phyloP scores from a whole-genome alignment of 345 rosid genomes.

The Euphorbia pulcherrima region DNA sequence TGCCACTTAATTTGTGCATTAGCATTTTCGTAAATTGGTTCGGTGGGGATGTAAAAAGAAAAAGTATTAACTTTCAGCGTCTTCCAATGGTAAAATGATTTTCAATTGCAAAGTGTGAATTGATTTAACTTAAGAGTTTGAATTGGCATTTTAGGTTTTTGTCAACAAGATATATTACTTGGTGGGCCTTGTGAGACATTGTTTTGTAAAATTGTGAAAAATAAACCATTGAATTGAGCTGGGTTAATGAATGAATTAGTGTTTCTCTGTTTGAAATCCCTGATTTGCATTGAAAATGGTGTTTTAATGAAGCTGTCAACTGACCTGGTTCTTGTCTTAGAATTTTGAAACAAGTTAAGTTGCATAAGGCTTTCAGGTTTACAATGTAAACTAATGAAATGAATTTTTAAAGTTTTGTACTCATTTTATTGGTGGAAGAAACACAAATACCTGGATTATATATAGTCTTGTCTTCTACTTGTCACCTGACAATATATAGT shows the following conservation, averaged over 20 bases:
- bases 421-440: background rate
- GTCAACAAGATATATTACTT: background rate
- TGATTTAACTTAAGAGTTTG: background rate
- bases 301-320: background rate
- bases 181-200: background rate
- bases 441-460: background rate
- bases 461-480: background rate
- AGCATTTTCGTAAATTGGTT: background rate
- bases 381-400: background rate
- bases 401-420: background rate
- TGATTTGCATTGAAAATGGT: background rate
- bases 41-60: background rate
- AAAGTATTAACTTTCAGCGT: background rate
- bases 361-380: background rate
- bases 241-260: background rate
- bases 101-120: background rate
- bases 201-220: too few relatives aligned
- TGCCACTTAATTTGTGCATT: slow-evolving; percentile 11
- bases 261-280: background rate
- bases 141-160: background rate
- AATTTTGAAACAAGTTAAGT: background rate
- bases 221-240: background rate
- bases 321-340: background rate
- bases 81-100: background rate
- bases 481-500: background rate